Evolutionary conservation across 345 rosid genomes (phyloP), one percentile per base, ranked within the genome.

Genomic region (Syzygium aromaticum): DNA sequence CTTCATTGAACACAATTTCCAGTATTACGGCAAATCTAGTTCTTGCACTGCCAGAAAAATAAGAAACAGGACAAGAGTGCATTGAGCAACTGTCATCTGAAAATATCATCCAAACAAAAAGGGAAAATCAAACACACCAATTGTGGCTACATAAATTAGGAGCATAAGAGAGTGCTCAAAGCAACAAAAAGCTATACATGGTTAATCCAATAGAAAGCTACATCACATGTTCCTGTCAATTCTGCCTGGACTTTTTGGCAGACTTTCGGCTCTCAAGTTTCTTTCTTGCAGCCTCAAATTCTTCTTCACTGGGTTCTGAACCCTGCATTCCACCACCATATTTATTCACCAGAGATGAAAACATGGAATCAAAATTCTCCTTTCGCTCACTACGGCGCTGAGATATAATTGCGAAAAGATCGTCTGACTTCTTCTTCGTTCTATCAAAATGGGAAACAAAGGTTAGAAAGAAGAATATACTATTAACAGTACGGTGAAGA

Each of bases 261-360:
- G 92, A 84, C 91, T 91, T 94, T 8, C 88, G 84, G 88, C 90
- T 89, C 84, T 94, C 97, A 33, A 96, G 84, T 92, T 93, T 96
- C 89, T 90, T 94, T 93, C 89, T 91, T 16, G 96, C 93, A 90
- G 99, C 98, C 94, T 96, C 97, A 52, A 98, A 96, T 88, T 98
- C 97, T 94, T 96, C 99, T 56, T 98, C 98, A 27, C 93, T 93
- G 13, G 95, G 98, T 88, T 96, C 99, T 16, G 94, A 87, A 30
- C 87, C 87, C 54, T 90, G 91, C 52, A 56, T 87, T 49, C 80
- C 88, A 5, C 94, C 93, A 27, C 98, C 98, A 84, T 96, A 98
- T 86, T 91, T 96, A 86, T 96, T 90, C 78, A 93, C 88, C 77
- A 96, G 87, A 13, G 99, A 95, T 22, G 97, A 94, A 87, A 96